Evolutionary conservation across 331 rosid species (phyloP).

Genomic region (Pyracantha coccinea): DNA sequence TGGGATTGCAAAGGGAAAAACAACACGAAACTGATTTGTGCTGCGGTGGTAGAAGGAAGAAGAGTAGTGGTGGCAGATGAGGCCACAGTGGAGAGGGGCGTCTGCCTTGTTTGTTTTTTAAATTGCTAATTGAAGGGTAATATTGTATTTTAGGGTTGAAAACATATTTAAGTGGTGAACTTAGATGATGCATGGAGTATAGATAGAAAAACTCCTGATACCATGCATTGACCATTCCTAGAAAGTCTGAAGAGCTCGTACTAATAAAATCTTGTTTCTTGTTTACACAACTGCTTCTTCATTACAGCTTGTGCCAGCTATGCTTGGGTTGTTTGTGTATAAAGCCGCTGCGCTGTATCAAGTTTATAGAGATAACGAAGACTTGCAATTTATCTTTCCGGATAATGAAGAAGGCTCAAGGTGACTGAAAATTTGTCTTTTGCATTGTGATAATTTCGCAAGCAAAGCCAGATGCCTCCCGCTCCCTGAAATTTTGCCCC

Average conservation of each 20-base stretch:
- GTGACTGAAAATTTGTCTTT: conserved; percentile 13
- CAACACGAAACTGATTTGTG: too few species aligned
- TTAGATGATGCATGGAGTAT: too few species aligned
- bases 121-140: too few species aligned
- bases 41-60: too few species aligned
- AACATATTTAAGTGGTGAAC: too few species aligned
- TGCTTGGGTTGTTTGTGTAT: conserved; percentile 89
- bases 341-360: conserved; percentile 85
- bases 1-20: too few species aligned
- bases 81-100: too few species aligned
- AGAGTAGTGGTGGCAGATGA: too few species aligned
- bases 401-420: conserved; percentile 33
- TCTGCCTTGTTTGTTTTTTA: too few species aligned
- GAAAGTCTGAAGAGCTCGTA: not conserved
- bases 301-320: conserved; percentile 79
- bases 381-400: conserved; percentile 53
- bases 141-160: too few species aligned
- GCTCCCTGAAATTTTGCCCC: not conserved
- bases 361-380: conserved; percentile 90
- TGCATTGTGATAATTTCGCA: not conserved
- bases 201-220: not conserved
- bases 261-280: conserved; percentile 1
- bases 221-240: not conserved
- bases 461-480: not conserved
- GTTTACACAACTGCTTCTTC: not conserved